Evolutionary conservation across 345 rosid genomes (phyloP), one percentile per base, ranked within the genome.

Genomic region (Cardiospermum halicacabum): DNA sequence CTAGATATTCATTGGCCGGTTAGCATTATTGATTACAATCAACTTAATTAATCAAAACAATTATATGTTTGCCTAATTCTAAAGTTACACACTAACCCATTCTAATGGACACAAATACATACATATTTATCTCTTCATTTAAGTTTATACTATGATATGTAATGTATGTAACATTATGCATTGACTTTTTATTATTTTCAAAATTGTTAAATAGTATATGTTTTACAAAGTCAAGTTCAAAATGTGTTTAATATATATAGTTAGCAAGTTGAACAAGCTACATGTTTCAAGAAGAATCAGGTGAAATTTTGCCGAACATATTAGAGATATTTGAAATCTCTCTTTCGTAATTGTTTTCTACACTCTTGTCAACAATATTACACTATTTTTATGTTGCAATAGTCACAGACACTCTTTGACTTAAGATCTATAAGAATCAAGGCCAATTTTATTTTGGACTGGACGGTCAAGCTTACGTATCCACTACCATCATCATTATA

Each of bases 81-180:
- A 5, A 61, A n/a, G 11, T 49, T 28, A 42, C 53, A 61, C 54
- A 61, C 64, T 61, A 42, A 3, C 18, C 7, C 39, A 56, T 28
- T 28, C 2, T 57, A 22, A 24, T 37, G 4, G 7, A 58, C n/a
- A n/a, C n/a, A n/a, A n/a, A n/a, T n/a, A 58, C 1, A 4, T 31
- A 56, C 11, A 30, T 30, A n/a, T n/a, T n/a, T 8, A 11, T 54
- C 11, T 30, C 36, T 2, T n/a, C n/a, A n/a, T n/a, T n/a, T n/a
- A n/a, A n/a, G n/a, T n/a, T n/a, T n/a, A n/a, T n/a, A n/a, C n/a
- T n/a, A n/a, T n/a, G n/a, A n/a, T n/a, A n/a, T n/a, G n/a, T n/a
- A n/a, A n/a, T n/a, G n/a, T n/a, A n/a, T n/a, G n/a, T n/a, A n/a
- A n/a, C n/a, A n/a, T n/a, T n/a, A 16, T 15, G 48, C 48, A 43